Base-by-base conservation (phyloP, 345 rosid genomes). In the Gossypium rotundifolium region DNA sequence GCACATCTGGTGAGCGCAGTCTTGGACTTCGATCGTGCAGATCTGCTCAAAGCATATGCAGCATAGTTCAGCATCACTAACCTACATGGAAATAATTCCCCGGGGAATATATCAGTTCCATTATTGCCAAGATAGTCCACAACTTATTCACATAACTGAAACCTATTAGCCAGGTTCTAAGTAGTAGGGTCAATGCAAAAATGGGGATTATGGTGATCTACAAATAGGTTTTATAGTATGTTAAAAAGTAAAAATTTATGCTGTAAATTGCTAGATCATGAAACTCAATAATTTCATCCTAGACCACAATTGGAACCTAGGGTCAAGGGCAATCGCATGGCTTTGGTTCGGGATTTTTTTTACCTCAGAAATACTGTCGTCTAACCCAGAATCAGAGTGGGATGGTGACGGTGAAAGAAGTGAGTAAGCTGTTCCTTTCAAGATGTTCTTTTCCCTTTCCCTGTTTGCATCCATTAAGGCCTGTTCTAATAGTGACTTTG, bases 1-100 rank as follows among this genome's bases (percentile, higher is more conserved):
- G 76, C 99, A 95, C 98, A 95, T 90, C 80, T 91, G 99, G 80
- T 95, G 99, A 55, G 98, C 93, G 16, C 99, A 95, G 77, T 80
- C 84, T 74, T 90, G 88, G 4, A 95, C 98, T 88, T 93, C 98
- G 44, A 95, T 95, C 3, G 96, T 93, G 73, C 99, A 95, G 13
- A 84, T 87, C 69, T 93, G 98, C 85, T 96, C 99, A 73, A 96
- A 96, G 84, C 99, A 96, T 81, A 96, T 96, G 80, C 94, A 91
- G 81, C 99, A 96, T 53, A 93, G 70, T 71, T 96, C 98, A 0
- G 86, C 68, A 74, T 96, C 98, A 53, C 92, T 91, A 55, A 67
- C 86, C 99, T 95, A 87, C 81, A 83, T 64, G 17, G 11, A 65
- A 44, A 79, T 2, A 49, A 77, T 66, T 55, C 16, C 49, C 49